phyloP scores from a whole-genome alignment of 164 flowering plant species.

The Malania oleifera region DNA sequence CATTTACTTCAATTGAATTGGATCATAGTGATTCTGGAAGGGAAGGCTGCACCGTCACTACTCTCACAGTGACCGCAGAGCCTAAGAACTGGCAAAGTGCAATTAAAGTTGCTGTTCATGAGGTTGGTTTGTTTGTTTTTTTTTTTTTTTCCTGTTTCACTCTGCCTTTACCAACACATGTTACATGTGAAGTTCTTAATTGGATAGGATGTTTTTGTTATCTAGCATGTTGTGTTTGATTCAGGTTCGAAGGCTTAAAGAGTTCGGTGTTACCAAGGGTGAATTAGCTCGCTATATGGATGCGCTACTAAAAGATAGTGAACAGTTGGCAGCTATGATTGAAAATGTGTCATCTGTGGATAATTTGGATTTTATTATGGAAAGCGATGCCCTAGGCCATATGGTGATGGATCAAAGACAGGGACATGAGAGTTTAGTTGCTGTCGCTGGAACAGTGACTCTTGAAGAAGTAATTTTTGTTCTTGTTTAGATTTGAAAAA shows the following conservation, averaged over 20 bases:
- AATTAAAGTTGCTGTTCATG: constrained; percentile 91
- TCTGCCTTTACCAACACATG: not conserved
- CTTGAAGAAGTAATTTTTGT: constrained; percentile 74
- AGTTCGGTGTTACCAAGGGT: constrained; percentile 96
- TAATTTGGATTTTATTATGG: constrained; percentile 95
- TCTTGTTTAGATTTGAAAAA: not conserved
- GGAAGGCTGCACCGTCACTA: constrained; percentile 98
- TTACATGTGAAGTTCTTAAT: not conserved
- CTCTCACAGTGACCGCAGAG: constrained; percentile 96
- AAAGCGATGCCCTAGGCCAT: constrained; percentile 95
- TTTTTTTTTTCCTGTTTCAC: not conserved
- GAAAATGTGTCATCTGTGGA: constrained; percentile 97
- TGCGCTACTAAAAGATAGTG: constrained; percentile 96
- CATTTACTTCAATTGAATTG: constrained; percentile 90
- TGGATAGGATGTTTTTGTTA: not conserved
- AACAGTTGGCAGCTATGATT: constrained; percentile 96
- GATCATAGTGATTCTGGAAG: constrained; percentile 99
- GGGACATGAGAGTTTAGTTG: constrained; percentile 86
- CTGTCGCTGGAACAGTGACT: constrained; percentile 87
- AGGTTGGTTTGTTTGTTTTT: constrained; percentile 50
- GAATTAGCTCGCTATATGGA: constrained; percentile 95
- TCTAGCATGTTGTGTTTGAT: constrained; percentile 8
- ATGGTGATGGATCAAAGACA: constrained; percentile 98
- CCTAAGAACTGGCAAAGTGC: constrained; percentile 94
- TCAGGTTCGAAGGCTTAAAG: constrained; percentile 95